phyloP scores from a whole-genome alignment of 2,329 filamentous ascomycete species.

The Monosporascus sp. region DNA sequence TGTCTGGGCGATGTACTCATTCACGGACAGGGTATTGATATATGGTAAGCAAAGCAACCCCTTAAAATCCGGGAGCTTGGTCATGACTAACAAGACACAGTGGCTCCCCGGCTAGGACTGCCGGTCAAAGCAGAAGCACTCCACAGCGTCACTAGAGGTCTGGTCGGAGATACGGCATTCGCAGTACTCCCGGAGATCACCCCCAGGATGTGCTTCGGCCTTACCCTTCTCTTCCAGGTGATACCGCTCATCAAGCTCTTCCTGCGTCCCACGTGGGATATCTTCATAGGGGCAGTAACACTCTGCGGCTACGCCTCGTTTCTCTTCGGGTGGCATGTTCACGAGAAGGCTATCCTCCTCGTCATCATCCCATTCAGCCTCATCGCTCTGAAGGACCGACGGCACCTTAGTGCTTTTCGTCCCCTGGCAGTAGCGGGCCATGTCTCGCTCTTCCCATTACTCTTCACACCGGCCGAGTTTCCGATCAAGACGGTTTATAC shows the following conservation, averaged over 20 bases:
- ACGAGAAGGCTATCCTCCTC: conserved; percentile 92
- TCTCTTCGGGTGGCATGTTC: conserved; percentile 96
- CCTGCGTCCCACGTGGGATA: conserved; percentile 74
- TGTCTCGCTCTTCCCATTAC: conserved; percentile 87
- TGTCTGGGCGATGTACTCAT: conserved; percentile 94
- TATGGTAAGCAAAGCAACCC: conserved; percentile 53
- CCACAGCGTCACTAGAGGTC: conserved; percentile 83
- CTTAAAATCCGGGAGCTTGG: not conserved
- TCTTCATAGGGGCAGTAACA: conserved; percentile 82
- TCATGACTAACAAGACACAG: conserved; percentile 40
- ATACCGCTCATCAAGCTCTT: conserved; percentile 81
- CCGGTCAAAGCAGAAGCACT: conserved; percentile 68
- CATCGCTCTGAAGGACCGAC: conserved; percentile 81
- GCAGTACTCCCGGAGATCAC: conserved; percentile 86
- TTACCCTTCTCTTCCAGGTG: conserved; percentile 79
- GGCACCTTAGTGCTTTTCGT: conserved; percentile 86
- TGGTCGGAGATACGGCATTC: conserved; percentile 91
- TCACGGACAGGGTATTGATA: conserved; percentile 78
- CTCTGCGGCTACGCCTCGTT: conserved; percentile 96
- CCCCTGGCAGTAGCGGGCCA: conserved; percentile 90
- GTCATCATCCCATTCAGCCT: conserved; percentile 94
- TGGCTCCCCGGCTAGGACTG: conserved; percentile 76
- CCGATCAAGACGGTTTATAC: conserved; percentile 93
- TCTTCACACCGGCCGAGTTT: conserved; percentile 90
- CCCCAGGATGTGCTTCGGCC: conserved; percentile 70